Conservation (phyloP, 2,329 filamentous ascomycete species). For the Neonectria hederae region DNA sequence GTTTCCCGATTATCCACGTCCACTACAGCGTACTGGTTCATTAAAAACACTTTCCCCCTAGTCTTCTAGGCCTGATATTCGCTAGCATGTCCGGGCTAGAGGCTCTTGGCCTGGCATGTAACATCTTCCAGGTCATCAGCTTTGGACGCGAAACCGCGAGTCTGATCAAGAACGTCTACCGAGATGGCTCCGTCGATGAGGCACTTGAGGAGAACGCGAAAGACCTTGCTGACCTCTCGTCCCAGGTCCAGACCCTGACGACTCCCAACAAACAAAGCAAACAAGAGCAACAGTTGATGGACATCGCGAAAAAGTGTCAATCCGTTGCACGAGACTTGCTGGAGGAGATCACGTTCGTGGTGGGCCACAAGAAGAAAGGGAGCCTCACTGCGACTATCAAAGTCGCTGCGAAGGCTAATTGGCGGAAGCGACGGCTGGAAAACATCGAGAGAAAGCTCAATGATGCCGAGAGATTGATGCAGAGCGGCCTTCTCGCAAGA, state of each 20-base stretch:
- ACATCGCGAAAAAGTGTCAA: slow-evolving; percentile 9
- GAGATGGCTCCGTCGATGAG: slow-evolving; percentile 12
- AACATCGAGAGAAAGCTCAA: slow-evolving; percentile 27
- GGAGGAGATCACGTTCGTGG: slow-evolving; percentile 10
- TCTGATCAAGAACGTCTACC: slow-evolving; percentile 32
- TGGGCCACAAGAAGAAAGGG: slow-evolving; percentile 10
- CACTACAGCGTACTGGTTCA: neutral
- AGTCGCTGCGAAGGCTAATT: slow-evolving; percentile 28
- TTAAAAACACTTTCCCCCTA: neutral
- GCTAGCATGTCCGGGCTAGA: slow-evolving; percentile 30
- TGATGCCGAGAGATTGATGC: slow-evolving; percentile 10
- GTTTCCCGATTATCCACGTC: neutral
- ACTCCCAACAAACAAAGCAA: neutral
- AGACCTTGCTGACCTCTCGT: neutral
- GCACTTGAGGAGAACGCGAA: neutral
- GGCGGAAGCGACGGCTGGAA: slow-evolving; percentile 35
- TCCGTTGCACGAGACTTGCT: neutral
- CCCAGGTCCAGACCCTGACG: neutral
- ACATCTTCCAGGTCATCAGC: slow-evolving; percentile 38
- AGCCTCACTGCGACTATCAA: slow-evolving; percentile 3
- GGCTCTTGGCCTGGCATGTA: slow-evolving; percentile 38
- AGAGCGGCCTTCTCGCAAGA: slow-evolving; percentile 7
- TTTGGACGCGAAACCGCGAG: slow-evolving; percentile 30
- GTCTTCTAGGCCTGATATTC: neutral
- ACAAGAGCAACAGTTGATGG: neutral